Percentiles rank a stretch among this genome's conserved stretches.
Evolutionary conservation across 805 yeast species (phyloP).

Genomic region (Blastobotrys americana): DNA sequence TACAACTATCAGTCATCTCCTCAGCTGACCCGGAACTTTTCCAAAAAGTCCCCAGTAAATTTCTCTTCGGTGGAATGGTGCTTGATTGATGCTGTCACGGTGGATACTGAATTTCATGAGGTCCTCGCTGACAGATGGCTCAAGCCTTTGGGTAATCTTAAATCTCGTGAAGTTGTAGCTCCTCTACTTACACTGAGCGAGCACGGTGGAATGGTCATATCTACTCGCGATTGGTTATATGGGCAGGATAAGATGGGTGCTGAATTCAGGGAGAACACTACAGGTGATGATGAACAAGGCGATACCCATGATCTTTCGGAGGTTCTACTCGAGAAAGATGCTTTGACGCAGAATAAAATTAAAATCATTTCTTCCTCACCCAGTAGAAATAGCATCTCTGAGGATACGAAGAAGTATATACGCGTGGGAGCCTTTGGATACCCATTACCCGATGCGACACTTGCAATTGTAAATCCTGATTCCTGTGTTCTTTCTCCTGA

Average conservation of each 20-base stretch:
- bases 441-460: slow-evolving; percentile 88
- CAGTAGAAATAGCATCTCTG: slow-evolving; percentile 29
- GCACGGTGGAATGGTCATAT: slow-evolving; percentile 92
- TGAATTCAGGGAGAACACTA: slow-evolving; percentile 21
- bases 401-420: slow-evolving; percentile 43
- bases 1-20: slow-evolving; percentile 92
- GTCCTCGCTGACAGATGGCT: slow-evolving; percentile 85
- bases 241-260: slow-evolving; percentile 57
- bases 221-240: slow-evolving; percentile 87
- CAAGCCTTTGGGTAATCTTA: slow-evolving; percentile 77
- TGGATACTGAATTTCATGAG: slow-evolving; percentile 89
- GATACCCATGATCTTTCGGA: slow-evolving; percentile 49
- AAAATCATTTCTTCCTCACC: slow-evolving; percentile 53
- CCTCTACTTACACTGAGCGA: slow-evolving; percentile 87
- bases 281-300: slow-evolving; percentile 34
- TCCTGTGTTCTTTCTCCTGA: slow-evolving; percentile 65
- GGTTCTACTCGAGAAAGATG: slow-evolving; percentile 63
- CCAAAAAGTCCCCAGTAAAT: slow-evolving; percentile 67
- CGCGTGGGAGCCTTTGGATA: slow-evolving; percentile 89
- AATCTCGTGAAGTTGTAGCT: slow-evolving; percentile 67
- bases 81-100: slow-evolving; percentile 75
- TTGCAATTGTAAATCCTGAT: slow-evolving; percentile 93
- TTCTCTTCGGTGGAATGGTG: slow-evolving; percentile 82
- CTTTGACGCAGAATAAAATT: slow-evolving; percentile 64
- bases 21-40: slow-evolving; percentile 69